Evolutionary conservation across 1,284 basidiomycete species (phyloP).

Genomic region (Apiotrichum akiyoshidainum): DNA sequence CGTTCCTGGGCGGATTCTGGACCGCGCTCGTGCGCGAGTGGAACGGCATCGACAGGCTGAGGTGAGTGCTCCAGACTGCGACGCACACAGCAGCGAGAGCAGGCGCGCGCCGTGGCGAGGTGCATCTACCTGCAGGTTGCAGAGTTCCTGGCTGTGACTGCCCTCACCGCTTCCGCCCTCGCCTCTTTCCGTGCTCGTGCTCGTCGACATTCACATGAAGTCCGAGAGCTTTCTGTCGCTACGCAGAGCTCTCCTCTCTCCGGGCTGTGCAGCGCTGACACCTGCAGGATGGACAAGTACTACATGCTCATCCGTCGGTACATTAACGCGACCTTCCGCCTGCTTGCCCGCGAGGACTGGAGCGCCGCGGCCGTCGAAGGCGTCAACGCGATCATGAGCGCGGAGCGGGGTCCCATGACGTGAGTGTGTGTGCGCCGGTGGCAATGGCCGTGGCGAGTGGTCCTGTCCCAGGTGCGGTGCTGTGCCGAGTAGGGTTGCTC

Average conservation of each 20-base stretch:
- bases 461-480: too few species aligned
- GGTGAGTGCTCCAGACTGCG: conserved; percentile 55
- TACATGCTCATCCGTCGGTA: conserved; percentile 90
- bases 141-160: too few species aligned
- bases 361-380: conserved; percentile 57
- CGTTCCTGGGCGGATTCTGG: conserved; percentile 88
- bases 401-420: conserved; percentile 72
- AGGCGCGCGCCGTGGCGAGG: neutral
- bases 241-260: too few species aligned
- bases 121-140: too few species aligned
- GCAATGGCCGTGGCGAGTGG: neutral
- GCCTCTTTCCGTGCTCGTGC: too few species aligned
- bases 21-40: conserved; percentile 82
- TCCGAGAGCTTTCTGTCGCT: too few species aligned
- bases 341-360: conserved; percentile 73
- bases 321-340: conserved; percentile 75
- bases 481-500: too few species aligned
- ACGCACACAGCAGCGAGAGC: too few species aligned
- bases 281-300: conserved; percentile 85
- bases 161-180: too few species aligned
- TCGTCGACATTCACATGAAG: too few species aligned
- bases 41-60: conserved; percentile 81
- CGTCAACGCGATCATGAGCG: conserved; percentile 65
- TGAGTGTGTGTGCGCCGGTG: conserved; percentile 47
- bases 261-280: conserved; percentile 5